Base-by-base conservation (phyloP, 2,329 filamentous ascomycete species). In the Fusarium nelsonii region DNA sequence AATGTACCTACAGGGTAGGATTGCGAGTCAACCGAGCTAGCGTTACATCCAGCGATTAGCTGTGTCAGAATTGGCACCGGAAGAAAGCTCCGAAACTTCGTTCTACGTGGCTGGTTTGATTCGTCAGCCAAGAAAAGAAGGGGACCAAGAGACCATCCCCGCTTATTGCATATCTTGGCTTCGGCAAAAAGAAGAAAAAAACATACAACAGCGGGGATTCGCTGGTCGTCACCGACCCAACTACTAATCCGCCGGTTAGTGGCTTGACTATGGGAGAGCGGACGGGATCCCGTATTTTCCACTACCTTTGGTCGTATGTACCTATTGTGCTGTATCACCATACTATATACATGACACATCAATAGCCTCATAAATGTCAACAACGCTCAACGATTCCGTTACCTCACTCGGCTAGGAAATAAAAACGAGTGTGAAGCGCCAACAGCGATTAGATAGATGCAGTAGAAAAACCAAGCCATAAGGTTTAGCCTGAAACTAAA, bases 201-300 rank as follows among this genome's bases (percentile, higher is more conserved):
- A 63, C 58, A 63, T 63, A 63, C 60, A 56, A 63, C 60, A 63
- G 60, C 60, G 49, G 60, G 60, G 58, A 63, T 63, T 63, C 60
- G 60, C 60, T 63, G 60, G 60, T 63, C 60, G 60, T 63, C 60
- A 63, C 60, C 60, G 60, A 63, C 60, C 60, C 60, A 63, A 63
- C 60, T 63, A 63, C 60, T 63, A 63, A 63, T 63, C 58, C 60
- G 49, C 60, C 60, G 48, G 48, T 63, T 63, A 63, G 43, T 49
- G 43, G 60, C 58, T 63, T 63, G 60, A 63, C 60, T 63, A 63
- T 56, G 60, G 60, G 60, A 63, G 60, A 63, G 60, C 60, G 32
- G 60, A 63, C 60, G 60, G 60, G 60, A 63, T 63, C 60, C 60
- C 58, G 60, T 63, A 63, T 63, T 63, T 63, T 63, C 50, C 43